Evolutionary conservation across 768 basidiomycete genomes (phyloP).

Genomic region (Dentipellis sp.): DNA sequence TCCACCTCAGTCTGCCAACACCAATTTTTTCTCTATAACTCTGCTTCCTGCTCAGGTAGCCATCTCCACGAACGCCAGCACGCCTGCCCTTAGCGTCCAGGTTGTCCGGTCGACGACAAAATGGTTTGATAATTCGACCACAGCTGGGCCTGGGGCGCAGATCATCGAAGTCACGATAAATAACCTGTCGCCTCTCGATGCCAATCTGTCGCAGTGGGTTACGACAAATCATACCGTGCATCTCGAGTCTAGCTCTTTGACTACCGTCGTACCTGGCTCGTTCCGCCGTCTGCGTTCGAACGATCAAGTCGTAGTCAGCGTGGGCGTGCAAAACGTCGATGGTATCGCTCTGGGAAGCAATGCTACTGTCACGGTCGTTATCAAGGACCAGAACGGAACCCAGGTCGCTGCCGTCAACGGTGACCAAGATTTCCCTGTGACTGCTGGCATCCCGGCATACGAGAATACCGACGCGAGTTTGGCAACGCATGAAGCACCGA

Average conservation of each 20-base stretch:
- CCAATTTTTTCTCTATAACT: slow-evolving; percentile 34
- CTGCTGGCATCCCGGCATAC: slow-evolving; percentile 31
- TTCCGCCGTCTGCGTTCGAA: slow-evolving; percentile 38
- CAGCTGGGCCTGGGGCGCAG: slow-evolving; percentile 27
- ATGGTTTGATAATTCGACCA: slow-evolving; percentile 29
- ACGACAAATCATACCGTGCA: not conserved
- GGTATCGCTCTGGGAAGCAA: slow-evolving; percentile 11
- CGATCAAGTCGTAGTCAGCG: slow-evolving; percentile 42
- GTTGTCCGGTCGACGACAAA: slow-evolving; percentile 35
- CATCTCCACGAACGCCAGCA: not conserved
- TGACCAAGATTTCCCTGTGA: slow-evolving; percentile 24
- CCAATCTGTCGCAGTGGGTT: slow-evolving; percentile 26
- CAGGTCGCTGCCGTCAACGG: not conserved
- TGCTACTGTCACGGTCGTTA: slow-evolving; percentile 4
- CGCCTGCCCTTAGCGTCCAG: slow-evolving; percentile 30
- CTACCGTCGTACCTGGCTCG: slow-evolving; percentile 21
- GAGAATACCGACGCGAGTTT: slow-evolving; percentile 27
- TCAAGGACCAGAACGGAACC: not conserved
- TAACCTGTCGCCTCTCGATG: slow-evolving; percentile 35
- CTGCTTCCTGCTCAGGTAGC: slow-evolving; percentile 15
- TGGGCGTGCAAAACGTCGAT: slow-evolving; percentile 27
- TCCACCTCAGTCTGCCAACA: slow-evolving; percentile 21
- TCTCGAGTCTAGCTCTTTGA: not conserved
- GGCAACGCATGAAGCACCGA: slow-evolving; percentile 30
- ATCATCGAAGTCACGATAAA: slow-evolving; percentile 42